Evolutionary conservation across 805 yeast species (phyloP).

Genomic region (Hagleromyces aurorensis): DNA sequence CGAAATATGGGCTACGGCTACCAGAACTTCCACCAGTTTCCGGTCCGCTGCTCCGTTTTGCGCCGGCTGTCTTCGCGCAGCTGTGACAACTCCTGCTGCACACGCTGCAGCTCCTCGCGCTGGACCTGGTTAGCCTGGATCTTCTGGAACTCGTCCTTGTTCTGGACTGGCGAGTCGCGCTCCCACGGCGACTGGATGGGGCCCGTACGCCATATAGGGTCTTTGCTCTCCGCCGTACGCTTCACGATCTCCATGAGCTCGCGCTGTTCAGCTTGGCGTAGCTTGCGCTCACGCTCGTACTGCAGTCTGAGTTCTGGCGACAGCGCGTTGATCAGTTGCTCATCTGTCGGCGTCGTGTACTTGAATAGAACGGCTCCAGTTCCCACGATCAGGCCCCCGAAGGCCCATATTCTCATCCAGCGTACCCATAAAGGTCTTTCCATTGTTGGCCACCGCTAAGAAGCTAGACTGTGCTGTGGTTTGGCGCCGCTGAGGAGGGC

Average conservation of each 20-base stretch:
- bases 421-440: constrained; percentile 44
- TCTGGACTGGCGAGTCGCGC: constrained; percentile 28
- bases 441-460: constrained; percentile 20
- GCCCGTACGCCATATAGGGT: constrained; percentile 81
- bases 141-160: constrained; percentile 38
- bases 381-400: constrained; percentile 62
- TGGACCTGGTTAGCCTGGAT: constrained; percentile 30
- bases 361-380: constrained; percentile 65
- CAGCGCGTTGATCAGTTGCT: constrained; percentile 59
- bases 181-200: constrained; percentile 64
- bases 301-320: constrained; percentile 80
- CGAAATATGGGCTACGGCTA: too few relatives aligned
- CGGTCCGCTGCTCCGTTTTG: constrained; percentile 29
- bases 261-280: constrained; percentile 61
- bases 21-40: constrained; percentile 31
- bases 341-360: constrained; percentile 80
- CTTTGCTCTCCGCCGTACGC: constrained; percentile 55
- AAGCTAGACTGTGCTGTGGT: too few relatives aligned
- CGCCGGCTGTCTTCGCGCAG: constrained; percentile 34
- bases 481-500: too few relatives aligned
- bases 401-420: constrained; percentile 49
- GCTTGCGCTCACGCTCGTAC: constrained; percentile 54
- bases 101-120: constrained; percentile 27
- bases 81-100: constrained; percentile 33
- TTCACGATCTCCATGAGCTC: constrained; percentile 61